phyloP scores from a whole-genome alignment of 2,329 filamentous ascomycete genomes.

The Thielaviopsis punctulata region DNA sequence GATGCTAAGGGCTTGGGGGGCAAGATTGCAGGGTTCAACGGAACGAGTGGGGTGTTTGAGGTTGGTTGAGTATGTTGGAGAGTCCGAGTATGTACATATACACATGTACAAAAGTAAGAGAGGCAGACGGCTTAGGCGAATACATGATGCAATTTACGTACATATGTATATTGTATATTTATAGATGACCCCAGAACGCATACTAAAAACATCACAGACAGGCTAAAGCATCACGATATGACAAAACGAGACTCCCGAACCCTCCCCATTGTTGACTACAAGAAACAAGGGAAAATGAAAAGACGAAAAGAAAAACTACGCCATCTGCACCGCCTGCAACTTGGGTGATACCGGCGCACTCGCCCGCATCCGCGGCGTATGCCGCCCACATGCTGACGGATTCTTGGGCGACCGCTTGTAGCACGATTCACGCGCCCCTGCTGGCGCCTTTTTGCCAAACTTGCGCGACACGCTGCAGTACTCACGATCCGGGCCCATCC shows the following conservation, averaged over 20 bases:
- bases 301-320: not conserved
- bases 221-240: too few relatives aligned
- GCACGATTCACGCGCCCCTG: constrained; percentile 33
- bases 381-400: constrained; percentile 39
- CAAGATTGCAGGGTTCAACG: constrained; percentile 49
- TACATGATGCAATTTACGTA: too few relatives aligned
- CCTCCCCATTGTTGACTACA: too few relatives aligned
- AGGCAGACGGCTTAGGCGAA: too few relatives aligned
- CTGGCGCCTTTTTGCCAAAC: constrained; percentile 32
- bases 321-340: not conserved
- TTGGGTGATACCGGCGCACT: constrained; percentile 10
- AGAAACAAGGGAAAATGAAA: too few relatives aligned
- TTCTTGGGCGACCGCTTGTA: constrained; percentile 44
- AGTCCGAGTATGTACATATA: not conserved
- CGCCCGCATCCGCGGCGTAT: constrained; percentile 16
- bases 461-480: constrained; percentile 44
- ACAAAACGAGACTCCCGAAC: too few relatives aligned
- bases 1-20: constrained; percentile 54
- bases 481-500: constrained; percentile 39
- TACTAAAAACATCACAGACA: too few relatives aligned
- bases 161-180: too few relatives aligned
- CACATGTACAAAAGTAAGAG: too few relatives aligned
- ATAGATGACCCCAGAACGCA: too few relatives aligned
- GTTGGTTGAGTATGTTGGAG: constrained; percentile 4
- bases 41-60: constrained; percentile 38